These are phyloP conservation scores for Fusarium dimerum DNA, from an alignment of 2,329 filamentous ascomycete species.

Conservation along the genomic window DNA sequence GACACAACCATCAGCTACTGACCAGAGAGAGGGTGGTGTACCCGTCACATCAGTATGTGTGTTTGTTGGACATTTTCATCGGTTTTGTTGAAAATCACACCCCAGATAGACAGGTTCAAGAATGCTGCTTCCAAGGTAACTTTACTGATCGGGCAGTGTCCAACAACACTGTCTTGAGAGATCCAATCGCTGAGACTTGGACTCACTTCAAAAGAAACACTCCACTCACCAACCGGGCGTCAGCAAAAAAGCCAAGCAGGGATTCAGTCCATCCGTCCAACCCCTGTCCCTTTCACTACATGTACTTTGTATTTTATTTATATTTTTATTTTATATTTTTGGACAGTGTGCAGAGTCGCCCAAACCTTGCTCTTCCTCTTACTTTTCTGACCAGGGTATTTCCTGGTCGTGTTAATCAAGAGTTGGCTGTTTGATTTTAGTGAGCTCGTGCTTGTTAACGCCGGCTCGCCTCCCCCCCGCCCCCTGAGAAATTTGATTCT, in stretches of 20 bases:
- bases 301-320: no score
- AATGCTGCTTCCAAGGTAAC: not conserved
- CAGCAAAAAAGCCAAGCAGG: slow-evolving; percentile 13
- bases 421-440: not conserved
- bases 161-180: slow-evolving; percentile 3
- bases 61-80: no score
- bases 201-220: not conserved
- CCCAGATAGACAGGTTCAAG: not conserved
- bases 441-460: no score
- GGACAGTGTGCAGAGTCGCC: not conserved
- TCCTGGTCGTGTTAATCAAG: not conserved
- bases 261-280: no score
- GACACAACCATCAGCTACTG: no score
- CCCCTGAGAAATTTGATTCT: no score
- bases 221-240: slow-evolving; percentile 18
- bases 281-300: no score
- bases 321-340: not conserved
- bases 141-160: not conserved
- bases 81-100: not conserved
- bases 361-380: not conserved
- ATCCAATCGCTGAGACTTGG: slow-evolving; percentile 16
- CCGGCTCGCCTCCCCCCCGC: no score
- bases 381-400: not conserved
- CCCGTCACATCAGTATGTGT: no score
- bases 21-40: no score